Base-by-base conservation (phyloP, 2,329 filamentous ascomycete genomes). In the Colletotrichum costaricense region DNA sequence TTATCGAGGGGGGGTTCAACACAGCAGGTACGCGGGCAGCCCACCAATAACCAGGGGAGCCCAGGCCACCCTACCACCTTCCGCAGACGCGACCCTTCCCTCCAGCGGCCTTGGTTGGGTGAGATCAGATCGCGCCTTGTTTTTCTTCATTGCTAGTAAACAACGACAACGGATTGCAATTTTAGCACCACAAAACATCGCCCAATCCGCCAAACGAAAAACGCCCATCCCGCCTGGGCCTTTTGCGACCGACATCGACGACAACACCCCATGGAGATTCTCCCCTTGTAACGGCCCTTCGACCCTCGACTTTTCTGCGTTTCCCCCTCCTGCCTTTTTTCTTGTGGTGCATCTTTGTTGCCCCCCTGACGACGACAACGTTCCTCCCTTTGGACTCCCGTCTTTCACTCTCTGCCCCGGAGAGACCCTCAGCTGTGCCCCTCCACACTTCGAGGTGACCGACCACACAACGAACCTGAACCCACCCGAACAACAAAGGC, bases 121-220 rank as follows among this genome's bases (percentile, higher is more conserved):
- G 68, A 73, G 67, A 74, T 74, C 72, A 55, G 72, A 72, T 74
- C 69, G 72, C 72, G 72, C 72, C 72, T 74, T 74, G 72, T 74
- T 74, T 74, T 74, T 72, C 72, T 72, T 74, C 68, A 68, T 67
- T 71, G 72, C 68, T 67, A 74, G 72, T 74, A 74, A 74, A 74
- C 72, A 74, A 74, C 68, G 68, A 74, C 72, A 59, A 72, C 69
- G 62, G 71, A 72, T 54, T 73, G 62, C 71, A 73, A 73, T 71
- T 72, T 73, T 73, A 67, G 68, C 67, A 73, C 63, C 72, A 74
- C 72, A 74, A 74, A 63, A 74, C 72, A 71, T 72, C 72, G 68
- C 63, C 62, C 67, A 72, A 72, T 71, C 68, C 72, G 72, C 55
- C 72, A 11, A 57, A 54, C 56, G 42, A 42, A 8, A 38, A 28